A percentile compares a stretch with the other conserved stretches of the same genome.
These are phyloP conservation scores for Atalantia buxifolia DNA, from an alignment of 345 rosid genomes.

Conservation along the genomic window DNA sequence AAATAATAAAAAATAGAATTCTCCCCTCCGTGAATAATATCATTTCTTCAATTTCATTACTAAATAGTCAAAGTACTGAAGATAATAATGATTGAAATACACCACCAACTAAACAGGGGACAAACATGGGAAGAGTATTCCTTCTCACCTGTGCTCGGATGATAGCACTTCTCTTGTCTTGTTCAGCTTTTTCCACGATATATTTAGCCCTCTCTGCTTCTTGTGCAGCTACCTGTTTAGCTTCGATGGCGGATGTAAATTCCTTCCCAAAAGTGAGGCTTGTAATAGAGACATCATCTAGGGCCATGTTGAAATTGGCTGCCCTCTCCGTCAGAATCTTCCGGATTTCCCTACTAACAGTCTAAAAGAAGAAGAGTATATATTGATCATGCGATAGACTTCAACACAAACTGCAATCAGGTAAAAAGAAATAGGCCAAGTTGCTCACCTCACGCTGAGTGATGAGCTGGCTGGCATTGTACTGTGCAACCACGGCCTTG, in stretches of 20 bases:
- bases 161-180: constrained; percentile 86
- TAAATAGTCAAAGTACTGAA: background rate
- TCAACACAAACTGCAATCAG: background rate
- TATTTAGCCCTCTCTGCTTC: constrained; percentile 95
- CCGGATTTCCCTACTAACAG: constrained; percentile 84
- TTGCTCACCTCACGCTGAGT: constrained; percentile 82
- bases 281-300: constrained; percentile 90
- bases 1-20: background rate
- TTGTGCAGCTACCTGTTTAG: constrained; percentile 94
- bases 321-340: constrained; percentile 87
- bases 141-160: constrained; percentile 80
- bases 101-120: background rate
- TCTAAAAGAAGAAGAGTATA: constrained; percentile 29
- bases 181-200: constrained; percentile 93
- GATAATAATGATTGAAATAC: background rate
- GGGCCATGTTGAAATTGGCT: constrained; percentile 59
- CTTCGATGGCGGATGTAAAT: constrained; percentile 93
- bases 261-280: constrained; percentile 86
- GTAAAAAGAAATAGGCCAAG: background rate
- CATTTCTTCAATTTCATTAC: background rate
- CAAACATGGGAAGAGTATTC: background rate
- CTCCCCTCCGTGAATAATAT: background rate
- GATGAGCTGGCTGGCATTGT: constrained; percentile 93
- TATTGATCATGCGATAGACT: background rate
- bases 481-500: constrained; percentile 93